These are phyloP conservation scores for Thalassia testudinum DNA, from an alignment of 116 monocot species.

Conservation along the genomic window DNA sequence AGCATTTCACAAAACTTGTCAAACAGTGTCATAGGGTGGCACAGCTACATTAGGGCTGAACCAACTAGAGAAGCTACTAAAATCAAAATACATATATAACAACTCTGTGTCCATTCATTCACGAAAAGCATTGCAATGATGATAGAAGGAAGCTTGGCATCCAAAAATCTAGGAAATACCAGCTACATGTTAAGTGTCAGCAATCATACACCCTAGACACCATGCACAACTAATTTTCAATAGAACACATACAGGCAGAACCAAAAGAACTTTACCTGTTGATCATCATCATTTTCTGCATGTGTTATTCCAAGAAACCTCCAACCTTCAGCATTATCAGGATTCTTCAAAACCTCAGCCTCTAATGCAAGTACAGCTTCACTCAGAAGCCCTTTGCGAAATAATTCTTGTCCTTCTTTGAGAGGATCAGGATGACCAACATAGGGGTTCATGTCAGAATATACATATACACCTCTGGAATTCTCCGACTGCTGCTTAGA, in stretches of 20 bases:
- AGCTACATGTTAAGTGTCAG: too few relatives aligned
- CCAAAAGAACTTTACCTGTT: conserved; percentile 46
- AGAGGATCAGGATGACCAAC: conserved; percentile 96
- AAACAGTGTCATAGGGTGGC: too few relatives aligned
- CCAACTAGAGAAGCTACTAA: too few relatives aligned
- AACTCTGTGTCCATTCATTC: too few relatives aligned
- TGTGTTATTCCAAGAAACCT: conserved; percentile 93
- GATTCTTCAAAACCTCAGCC: conserved; percentile 96
- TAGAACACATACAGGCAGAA: background rate
- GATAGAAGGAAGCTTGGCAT: too few relatives aligned
- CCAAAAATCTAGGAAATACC: too few relatives aligned
- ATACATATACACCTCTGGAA: conserved; percentile 50
- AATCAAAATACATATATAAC: too few relatives aligned
- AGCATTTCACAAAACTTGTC: too few relatives aligned
- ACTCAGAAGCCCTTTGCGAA: conserved; percentile 98
- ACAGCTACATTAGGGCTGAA: too few relatives aligned
- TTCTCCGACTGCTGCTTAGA: conserved; percentile 6
- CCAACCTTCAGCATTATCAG: conserved; percentile 96
- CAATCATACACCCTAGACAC: too few relatives aligned
- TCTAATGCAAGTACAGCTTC: conserved; percentile 99
- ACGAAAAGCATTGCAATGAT: too few relatives aligned
- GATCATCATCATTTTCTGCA: conserved; percentile 99
- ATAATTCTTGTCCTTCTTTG: conserved; percentile 93
- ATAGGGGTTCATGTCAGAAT: conserved; percentile 91
- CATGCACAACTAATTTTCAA: too few relatives aligned